Conservation (phyloP, 2,329 filamentous ascomycete genomes). For the Hymenoscyphus occultus region DNA sequence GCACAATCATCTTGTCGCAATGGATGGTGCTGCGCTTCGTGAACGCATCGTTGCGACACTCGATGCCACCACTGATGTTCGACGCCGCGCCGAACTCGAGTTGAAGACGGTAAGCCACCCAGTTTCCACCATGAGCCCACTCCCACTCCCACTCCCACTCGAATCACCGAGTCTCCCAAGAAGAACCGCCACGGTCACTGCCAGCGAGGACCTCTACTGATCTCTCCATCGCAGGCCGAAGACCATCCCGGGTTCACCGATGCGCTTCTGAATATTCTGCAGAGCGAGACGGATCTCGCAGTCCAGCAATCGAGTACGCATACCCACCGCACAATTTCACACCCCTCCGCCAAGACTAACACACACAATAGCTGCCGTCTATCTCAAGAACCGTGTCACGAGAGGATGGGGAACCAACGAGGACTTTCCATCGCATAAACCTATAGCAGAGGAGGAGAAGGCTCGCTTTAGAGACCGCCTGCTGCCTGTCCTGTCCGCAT, state of each 20-base stretch:
- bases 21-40: constrained; percentile 74
- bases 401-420: constrained; percentile 83
- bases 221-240: constrained; percentile 64
- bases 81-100: constrained; percentile 75
- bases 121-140: background rate
- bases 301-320: constrained; percentile 84
- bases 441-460: constrained; percentile 88
- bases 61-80: constrained; percentile 69
- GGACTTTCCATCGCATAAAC: constrained; percentile 62
- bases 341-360: constrained; percentile 34
- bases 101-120: constrained; percentile 67
- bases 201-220: constrained; percentile 17
- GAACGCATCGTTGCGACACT: constrained; percentile 75
- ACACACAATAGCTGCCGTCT: constrained; percentile 73
- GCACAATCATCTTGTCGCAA: constrained; percentile 38
- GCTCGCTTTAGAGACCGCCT: constrained; percentile 80
- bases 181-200: background rate
- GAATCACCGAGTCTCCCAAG: background rate
- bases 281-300: constrained; percentile 79
- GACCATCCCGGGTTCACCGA: constrained; percentile 86
- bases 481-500: constrained; percentile 81
- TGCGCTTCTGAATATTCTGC: constrained; percentile 84
- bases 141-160: background rate
- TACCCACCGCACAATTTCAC: constrained; percentile 22
- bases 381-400: constrained; percentile 95